A percentile compares a stretch with the other conserved stretches of the same genome.
phyloP scores from a whole-genome alignment of 345 rosid species.

The Citrus glauca region DNA sequence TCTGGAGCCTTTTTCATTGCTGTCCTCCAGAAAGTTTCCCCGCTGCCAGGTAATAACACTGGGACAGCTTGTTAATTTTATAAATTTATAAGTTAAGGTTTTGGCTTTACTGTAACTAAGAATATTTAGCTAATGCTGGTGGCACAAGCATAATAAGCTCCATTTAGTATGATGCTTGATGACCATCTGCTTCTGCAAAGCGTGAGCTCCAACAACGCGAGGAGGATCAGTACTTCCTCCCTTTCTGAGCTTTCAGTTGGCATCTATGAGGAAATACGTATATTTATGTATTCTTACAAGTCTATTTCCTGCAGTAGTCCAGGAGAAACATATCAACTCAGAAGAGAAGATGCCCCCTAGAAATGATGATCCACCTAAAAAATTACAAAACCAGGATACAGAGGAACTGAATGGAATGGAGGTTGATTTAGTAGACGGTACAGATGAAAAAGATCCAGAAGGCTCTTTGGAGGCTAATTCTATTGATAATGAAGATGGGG shows the following conservation, averaged over 20 bases:
- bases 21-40: constrained; percentile 66
- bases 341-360: constrained; percentile 16
- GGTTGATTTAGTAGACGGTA: constrained; percentile 26
- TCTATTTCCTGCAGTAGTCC: constrained; percentile 35
- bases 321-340: constrained; percentile 29
- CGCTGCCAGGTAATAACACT: constrained; percentile 57
- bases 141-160: background rate
- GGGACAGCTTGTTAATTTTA: background rate
- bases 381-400: constrained; percentile 24
- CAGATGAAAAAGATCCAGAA: constrained; percentile 33
- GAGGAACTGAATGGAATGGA: constrained; percentile 30
- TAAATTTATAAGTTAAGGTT: background rate
- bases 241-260: background rate
- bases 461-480: constrained; percentile 36
- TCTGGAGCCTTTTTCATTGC: constrained; percentile 93
- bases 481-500: constrained; percentile 28
- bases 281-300: background rate
- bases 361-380: constrained; percentile 26
- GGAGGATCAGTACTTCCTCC: background rate
- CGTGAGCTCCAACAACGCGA: background rate
- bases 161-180: background rate
- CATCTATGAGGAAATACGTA: background rate
- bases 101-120: background rate
- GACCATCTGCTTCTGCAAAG: background rate
- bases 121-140: background rate